Evolutionary conservation across 108 stramenopile species (phyloP), one percentile per base, ranked within the genome.

Genomic region (Fragilariopsis cylindrus): DNA sequence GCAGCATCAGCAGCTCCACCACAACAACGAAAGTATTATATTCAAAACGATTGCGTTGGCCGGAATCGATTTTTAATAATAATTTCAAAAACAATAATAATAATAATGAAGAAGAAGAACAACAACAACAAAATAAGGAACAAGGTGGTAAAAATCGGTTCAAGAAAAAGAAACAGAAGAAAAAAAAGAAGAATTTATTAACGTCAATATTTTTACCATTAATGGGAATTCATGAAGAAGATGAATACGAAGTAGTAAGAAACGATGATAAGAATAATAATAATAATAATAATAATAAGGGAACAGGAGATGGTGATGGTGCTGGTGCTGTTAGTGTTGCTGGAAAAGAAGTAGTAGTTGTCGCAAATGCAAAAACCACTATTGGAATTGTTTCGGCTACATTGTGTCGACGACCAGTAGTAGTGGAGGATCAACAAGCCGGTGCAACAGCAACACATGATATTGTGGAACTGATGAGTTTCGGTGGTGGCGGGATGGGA

Each of bases 31-130:
- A 62, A 52, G 57, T 65, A 7, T 18, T 70, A 44, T 52, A 40
- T 9, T 58, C 67, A 7, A 55, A 57, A 57, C 54, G 30, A 58
- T 47, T 76, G 18, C 50, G 47, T 13, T 76, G 75, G 75, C 75
- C 75, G 18, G 75, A 76, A 19, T 44, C 66, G 7, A 76, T 76
- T 44, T 63, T 63, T 40, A 15, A 63, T 40, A n/a, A 41, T 11
- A 7, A 9, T 8, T 0, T 15, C 11, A 44, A 42, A 40, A 45
- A 5, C 30, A 43, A 13, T 18, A 40, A 72, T 18, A 57, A 65
- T 19, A 13, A 43, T 55, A 21, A 46, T 60, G 39, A 16, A 4
- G 42, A 58, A 45, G 9, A 70, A 5, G 12, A 70, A 55, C 49
- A 16, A 53, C 1, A 69, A n/a, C n/a, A 12, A 53, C 52, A 12